Evolutionary conservation across 2,329 filamentous ascomycete species (phyloP).

Genomic region (Aspergillus puulaauensis): DNA sequence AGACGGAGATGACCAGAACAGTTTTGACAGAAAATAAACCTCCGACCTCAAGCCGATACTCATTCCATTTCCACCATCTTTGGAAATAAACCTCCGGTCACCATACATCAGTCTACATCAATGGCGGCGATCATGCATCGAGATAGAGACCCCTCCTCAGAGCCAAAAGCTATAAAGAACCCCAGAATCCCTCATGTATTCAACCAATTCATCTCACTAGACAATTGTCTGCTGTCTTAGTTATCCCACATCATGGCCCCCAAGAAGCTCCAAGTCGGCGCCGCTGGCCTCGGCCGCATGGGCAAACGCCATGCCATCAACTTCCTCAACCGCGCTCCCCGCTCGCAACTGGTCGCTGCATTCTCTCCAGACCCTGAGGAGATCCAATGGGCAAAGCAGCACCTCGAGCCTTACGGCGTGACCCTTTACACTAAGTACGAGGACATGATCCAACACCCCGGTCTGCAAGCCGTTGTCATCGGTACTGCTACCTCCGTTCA

Average conservation of each 20-base stretch:
- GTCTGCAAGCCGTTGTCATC: slow-evolving; percentile 56
- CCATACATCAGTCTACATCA: background rate
- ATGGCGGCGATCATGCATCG: no score
- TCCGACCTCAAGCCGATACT: background rate
- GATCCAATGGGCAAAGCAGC: slow-evolving; percentile 50
- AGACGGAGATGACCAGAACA: background rate
- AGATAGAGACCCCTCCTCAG: background rate
- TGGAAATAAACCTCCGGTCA: background rate
- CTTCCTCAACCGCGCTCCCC: slow-evolving; percentile 48
- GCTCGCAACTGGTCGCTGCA: slow-evolving; percentile 51
- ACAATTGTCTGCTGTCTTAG: background rate
- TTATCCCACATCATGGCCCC: slow-evolving; percentile 20
- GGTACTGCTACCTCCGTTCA: slow-evolving; percentile 57
- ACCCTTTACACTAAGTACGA: slow-evolving; percentile 56
- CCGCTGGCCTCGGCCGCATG: slow-evolving; percentile 53
- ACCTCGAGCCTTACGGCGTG: slow-evolving; percentile 53
- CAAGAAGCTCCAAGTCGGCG: slow-evolving; percentile 44
- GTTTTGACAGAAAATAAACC: background rate
- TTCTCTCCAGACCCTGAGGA: slow-evolving; percentile 48
- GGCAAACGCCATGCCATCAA: slow-evolving; percentile 52
- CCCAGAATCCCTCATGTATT: background rate
- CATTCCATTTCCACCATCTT: background rate
- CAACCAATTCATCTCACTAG: background rate
- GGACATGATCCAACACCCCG: slow-evolving; percentile 56
- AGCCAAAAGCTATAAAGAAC: background rate